Base-by-base conservation (phyloP, 2,329 filamentous ascomycete species). In the Orbilia brochopaga region DNA sequence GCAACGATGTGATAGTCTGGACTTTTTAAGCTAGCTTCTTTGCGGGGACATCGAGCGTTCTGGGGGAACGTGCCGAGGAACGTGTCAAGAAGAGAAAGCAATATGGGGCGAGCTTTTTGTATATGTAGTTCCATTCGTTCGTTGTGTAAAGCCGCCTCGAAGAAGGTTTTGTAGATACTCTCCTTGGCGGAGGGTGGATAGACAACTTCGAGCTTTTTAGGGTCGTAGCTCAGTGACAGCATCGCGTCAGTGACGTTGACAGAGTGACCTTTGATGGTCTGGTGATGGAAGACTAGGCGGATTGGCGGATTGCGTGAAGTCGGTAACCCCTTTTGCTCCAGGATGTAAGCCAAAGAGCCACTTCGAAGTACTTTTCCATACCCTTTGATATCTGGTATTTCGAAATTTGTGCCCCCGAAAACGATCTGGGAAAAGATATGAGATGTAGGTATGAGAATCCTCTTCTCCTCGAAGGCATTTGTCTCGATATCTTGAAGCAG, bases 181-280 rank as follows among this genome's bases (percentile, higher is more conserved):
- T 51, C 17, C 13, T 23, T 23, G 19, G 15, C 17, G 13, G 46
- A 3, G 2, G 19, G 15, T 4, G 46, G 46, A 51, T 51, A 51
- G 7, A 51, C 46, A 51, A 51, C 46, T 24, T 51, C 15, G 46
- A 51, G 46, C 46, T 51, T 51, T 11, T 51, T 51, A 2, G 46
- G 46, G 46, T 51, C 21, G 19, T 51, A 51, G 15, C 15, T 51
- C 19, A 51, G 17, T 4, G 46, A 19, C 19, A 51, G 17, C 10
- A 21, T 21, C 3, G 19, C 11, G 46, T 51, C 46, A 51, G 3
- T 51, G 10, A 24, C 2, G 46, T 24, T 51, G 3, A 51, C 3
- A 7, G 46, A 51, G 19, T 51, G 46, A 3, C 21, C 11, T 3
- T 51, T 21, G 17, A 51, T 2, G 19, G 46, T 13, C 13, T 51